Conservation (phyloP, 345 rosid species). For the Melaleuca quinquenervia region DNA sequence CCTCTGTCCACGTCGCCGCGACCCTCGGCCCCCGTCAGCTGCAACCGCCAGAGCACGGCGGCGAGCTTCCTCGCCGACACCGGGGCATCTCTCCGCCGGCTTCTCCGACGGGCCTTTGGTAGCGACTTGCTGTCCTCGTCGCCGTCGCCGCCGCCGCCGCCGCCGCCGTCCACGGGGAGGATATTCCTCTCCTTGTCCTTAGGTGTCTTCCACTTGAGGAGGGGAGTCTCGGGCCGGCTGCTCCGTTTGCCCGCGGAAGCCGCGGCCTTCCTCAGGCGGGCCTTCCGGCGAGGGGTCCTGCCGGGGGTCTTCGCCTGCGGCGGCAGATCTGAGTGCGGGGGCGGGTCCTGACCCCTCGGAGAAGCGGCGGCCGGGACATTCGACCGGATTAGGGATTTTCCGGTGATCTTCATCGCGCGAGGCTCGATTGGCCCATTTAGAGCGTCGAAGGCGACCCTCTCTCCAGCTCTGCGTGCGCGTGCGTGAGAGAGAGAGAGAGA, state of each 20-base stretch:
- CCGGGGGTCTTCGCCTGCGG: background rate
- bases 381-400: conserved; percentile 35
- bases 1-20: conserved; percentile 30
- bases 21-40: conserved; percentile 31
- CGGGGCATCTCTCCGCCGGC: conserved; percentile 7
- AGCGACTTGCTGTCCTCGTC: conserved; percentile 19
- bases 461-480: background rate
- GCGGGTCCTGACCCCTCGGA: conserved; percentile 8
- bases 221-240: conserved; percentile 75
- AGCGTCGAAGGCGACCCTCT: background rate
- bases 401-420: conserved; percentile 61
- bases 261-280: conserved; percentile 36
- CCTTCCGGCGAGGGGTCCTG: conserved; percentile 32
- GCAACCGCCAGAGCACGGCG: conserved; percentile 84
- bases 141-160: conserved; percentile 21
- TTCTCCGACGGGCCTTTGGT: conserved; percentile 20
- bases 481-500: background rate
- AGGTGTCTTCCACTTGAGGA: conserved; percentile 64
- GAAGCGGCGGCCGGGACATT: conserved; percentile 13
- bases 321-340: conserved; percentile 45
- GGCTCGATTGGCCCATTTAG: conserved; percentile 4
- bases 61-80: conserved; percentile 89
- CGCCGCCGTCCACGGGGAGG: conserved; percentile 22
- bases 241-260: conserved; percentile 38
- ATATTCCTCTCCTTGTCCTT: conserved; percentile 27